These are phyloP conservation scores for Cladosporium sp. DNA, from an alignment of 2,329 filamentous ascomycete species.

Conservation along the genomic window DNA sequence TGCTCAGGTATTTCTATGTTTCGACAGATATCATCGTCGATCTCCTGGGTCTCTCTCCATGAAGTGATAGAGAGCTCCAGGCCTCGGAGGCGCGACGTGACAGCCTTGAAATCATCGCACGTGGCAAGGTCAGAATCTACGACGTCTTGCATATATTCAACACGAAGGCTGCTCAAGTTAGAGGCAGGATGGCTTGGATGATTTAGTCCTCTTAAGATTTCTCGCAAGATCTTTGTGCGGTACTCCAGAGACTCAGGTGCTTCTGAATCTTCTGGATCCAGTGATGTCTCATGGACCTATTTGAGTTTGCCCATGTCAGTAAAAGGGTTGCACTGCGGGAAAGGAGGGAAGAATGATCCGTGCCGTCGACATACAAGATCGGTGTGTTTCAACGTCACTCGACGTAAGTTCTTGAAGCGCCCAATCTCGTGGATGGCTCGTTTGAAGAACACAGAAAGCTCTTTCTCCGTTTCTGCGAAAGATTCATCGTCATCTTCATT, in stretches of 20 bases:
- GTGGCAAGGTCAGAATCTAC: too few relatives aligned
- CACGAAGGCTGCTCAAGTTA: too few relatives aligned
- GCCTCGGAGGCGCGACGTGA: too few relatives aligned
- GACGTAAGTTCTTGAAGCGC: not conserved
- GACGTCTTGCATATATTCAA: too few relatives aligned
- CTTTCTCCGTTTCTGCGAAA: not conserved
- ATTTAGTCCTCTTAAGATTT: too few relatives aligned
- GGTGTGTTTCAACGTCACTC: not conserved
- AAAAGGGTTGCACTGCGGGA: not conserved
- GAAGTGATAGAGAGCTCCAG: not conserved
- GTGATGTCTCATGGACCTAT: not conserved
- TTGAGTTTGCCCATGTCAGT: not conserved
- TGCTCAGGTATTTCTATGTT: slow-evolving; percentile 15
- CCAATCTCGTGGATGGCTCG: not conserved
- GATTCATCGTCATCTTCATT: not conserved
- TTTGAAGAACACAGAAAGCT: not conserved
- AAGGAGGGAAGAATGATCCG: not conserved
- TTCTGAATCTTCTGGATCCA: not conserved
- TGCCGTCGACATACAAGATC: not conserved
- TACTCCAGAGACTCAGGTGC: not conserved
- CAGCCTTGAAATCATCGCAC: too few relatives aligned
- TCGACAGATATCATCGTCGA: slow-evolving; percentile 1
- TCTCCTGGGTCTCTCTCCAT: not conserved
- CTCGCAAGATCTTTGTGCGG: not conserved
- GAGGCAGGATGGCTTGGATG: too few relatives aligned